A percentile compares a stretch with the other conserved stretches of the same genome.
Evolutionary conservation across 257 asterid species (phyloP).

Genomic region (Datura wrightii): DNA sequence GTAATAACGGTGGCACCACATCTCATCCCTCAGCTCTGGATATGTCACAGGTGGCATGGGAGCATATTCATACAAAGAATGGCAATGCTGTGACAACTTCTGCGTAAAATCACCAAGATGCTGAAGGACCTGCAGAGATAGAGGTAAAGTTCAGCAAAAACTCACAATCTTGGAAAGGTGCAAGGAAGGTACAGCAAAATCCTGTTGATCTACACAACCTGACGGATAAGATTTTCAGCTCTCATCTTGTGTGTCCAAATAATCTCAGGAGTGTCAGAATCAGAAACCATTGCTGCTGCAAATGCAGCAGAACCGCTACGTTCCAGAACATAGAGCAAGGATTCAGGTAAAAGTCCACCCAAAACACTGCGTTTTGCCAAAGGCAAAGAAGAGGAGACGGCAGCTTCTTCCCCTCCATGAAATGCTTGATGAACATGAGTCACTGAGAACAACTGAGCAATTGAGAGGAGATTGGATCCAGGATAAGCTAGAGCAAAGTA

Average conservation of each 20-base stretch:
- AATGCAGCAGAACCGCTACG: slow-evolving; percentile 95
- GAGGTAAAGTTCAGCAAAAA: slow-evolving; percentile 31
- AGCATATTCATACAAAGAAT: slow-evolving; percentile 92
- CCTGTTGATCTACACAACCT: slow-evolving; percentile 56
- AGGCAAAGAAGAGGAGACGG: slow-evolving; percentile 94
- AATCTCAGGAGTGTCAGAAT: slow-evolving; percentile 99
- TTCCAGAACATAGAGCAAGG: slow-evolving; percentile 95
- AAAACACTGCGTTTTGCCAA: slow-evolving; percentile 96
- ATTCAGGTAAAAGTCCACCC: slow-evolving; percentile 98
- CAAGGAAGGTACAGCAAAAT: slow-evolving; percentile 3
- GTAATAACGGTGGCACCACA: slow-evolving; percentile 99
- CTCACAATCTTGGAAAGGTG: slow-evolving; percentile 14
- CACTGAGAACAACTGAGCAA: slow-evolving; percentile 87
- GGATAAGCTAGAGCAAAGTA: slow-evolving; percentile 97
- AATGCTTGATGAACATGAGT: slow-evolving; percentile 97
- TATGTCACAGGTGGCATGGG: slow-evolving; percentile 99
- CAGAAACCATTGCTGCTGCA: slow-evolving; percentile 98
- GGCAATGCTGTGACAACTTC: slow-evolving; percentile 95
- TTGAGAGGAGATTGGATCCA: slow-evolving; percentile 96
- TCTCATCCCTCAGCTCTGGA: slow-evolving; percentile 96
- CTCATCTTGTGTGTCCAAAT: slow-evolving; percentile 99
- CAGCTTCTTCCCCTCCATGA: slow-evolving; percentile 99
- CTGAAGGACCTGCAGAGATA: slow-evolving; percentile 79
- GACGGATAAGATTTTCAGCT: slow-evolving; percentile 90
- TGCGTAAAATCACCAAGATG: slow-evolving; percentile 99